Evolutionary conservation across 169 alveolate species (phyloP), one percentile per base, ranked within the genome.

Genomic region (Plasmodium coatneyi): DNA sequence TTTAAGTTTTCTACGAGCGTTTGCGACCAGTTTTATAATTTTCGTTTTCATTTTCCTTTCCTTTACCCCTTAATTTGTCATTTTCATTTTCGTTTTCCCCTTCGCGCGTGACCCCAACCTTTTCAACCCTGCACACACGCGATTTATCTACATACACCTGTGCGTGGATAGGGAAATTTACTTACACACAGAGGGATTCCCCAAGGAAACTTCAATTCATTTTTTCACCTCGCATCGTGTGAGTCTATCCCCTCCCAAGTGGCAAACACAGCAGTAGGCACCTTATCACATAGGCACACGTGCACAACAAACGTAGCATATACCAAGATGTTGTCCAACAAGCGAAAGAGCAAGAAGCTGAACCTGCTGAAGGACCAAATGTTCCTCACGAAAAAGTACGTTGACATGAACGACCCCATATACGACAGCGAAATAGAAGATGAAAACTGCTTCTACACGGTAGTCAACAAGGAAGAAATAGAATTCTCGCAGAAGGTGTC

Each of bases 401-500:
- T 89, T 32, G 94, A 89, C 71, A 89, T 89, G 94, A 89, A 89
- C 6, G 94, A 89, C 49, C 94, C 94, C 25, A 89, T 89, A 78
- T 89, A 89, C 82, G 94, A 89, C 36, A 89, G 94, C 52, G 94
- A 89, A 78, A 34, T 89, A 28, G 94, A 89, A 89, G 94, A 89
- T 34, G 94, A 89, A 19, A 89, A 89, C 66, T 89, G 94, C 71
- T 89, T 89, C 72, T 89, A 79, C 72, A 89, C 90, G n/a, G 90
- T 89, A 3, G 36, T 89, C 43, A 89, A 89, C 71, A 78, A 83
- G 30, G 94, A 89, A 36, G 94, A 89, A 79, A 89, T 89, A 25
- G 94, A 89, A 79, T 89, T 79, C 46, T 89, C 94, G 2, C 94
- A 89, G 32, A 89, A 89, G 71, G 76, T 89, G 19, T 79, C 74